A percentile compares a stretch with the other conserved stretches of the same genome.
phyloP scores from a whole-genome alignment of 805 yeast genomes.

The Candida boidinii region DNA sequence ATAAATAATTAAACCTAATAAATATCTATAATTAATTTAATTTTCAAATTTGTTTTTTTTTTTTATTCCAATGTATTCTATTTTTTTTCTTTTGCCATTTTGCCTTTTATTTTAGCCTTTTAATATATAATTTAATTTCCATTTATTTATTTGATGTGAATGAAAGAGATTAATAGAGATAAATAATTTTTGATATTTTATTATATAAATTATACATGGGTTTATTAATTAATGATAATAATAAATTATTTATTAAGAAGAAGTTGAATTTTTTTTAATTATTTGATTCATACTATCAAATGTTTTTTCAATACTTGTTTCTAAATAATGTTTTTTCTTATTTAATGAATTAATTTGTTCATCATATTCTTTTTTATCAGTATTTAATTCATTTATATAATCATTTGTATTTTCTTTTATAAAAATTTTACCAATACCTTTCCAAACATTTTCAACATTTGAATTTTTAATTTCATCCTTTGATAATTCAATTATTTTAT shows the following conservation, averaged over 20 bases:
- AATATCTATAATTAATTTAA: no score
- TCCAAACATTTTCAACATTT: conserved; percentile 57
- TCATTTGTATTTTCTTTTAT: conserved; percentile 33
- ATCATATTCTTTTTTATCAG: conserved; percentile 43
- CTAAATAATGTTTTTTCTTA: conserved; percentile 65
- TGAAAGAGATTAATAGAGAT: no score
- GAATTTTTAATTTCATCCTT: conserved; percentile 40
- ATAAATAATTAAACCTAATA: conserved; percentile 24
- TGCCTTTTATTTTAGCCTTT: no score
- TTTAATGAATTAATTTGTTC: conserved; percentile 54
- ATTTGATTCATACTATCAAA: conserved; percentile 50
- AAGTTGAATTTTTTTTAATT: conserved; percentile 10
- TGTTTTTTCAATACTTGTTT: conserved; percentile 71
- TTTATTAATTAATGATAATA: no score
- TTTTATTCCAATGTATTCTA: no score
- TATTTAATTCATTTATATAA: conserved; percentile 39
- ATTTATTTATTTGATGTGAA: no score
- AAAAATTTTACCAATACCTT: conserved; percentile 77
- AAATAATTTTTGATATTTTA: no score
- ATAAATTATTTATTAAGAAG: background rate
- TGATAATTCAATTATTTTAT: conserved; percentile 49
- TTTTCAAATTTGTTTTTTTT: no score
- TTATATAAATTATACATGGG: background rate
- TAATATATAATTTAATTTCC: no score
- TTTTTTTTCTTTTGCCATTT: background rate